phyloP scores from a whole-genome alignment of 257 asterid genomes.

The Solanum piurae region DNA sequence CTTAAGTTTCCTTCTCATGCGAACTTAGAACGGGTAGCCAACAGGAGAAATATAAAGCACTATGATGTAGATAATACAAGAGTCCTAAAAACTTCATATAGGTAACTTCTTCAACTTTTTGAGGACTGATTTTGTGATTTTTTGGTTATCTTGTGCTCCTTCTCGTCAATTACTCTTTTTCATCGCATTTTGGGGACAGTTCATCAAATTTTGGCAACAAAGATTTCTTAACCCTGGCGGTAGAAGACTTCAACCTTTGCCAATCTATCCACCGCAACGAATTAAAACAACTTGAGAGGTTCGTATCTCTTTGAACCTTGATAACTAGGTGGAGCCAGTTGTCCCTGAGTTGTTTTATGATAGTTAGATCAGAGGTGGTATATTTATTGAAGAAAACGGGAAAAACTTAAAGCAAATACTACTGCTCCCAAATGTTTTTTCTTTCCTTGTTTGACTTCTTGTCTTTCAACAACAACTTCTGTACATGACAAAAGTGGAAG shows the following conservation, averaged over 20 bases:
- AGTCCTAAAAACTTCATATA: constrained; percentile 57
- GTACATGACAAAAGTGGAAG: neutral
- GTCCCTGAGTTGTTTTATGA: neutral
- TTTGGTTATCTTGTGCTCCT: neutral
- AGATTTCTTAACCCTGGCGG: constrained; percentile 55
- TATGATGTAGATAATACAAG: constrained; percentile 41
- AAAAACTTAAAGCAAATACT: neutral
- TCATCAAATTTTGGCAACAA: constrained; percentile 53
- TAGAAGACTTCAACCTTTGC: constrained; percentile 66
- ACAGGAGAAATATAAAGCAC: constrained; percentile 52
- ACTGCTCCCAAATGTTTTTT: neutral
- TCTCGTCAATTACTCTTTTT: neutral
- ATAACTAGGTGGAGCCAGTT: neutral
- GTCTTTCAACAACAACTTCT: neutral
- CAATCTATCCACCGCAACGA: constrained; percentile 59
- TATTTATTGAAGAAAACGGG: neutral
- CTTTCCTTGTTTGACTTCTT: neutral
- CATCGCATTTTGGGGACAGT: constrained; percentile 24
- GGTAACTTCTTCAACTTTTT: constrained; percentile 24
- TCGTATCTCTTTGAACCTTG: neutral
- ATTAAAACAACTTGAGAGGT: constrained; percentile 73
- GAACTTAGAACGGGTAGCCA: constrained; percentile 44
- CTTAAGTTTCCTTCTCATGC: constrained; percentile 56
- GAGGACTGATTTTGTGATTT: neutral
- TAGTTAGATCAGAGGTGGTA: neutral